Percentiles rank a stretch among this genome's conserved stretches.
Conservation (phyloP, 2,329 filamentous ascomycete species). For the Lasiodiplodia hormozganensis region DNA sequence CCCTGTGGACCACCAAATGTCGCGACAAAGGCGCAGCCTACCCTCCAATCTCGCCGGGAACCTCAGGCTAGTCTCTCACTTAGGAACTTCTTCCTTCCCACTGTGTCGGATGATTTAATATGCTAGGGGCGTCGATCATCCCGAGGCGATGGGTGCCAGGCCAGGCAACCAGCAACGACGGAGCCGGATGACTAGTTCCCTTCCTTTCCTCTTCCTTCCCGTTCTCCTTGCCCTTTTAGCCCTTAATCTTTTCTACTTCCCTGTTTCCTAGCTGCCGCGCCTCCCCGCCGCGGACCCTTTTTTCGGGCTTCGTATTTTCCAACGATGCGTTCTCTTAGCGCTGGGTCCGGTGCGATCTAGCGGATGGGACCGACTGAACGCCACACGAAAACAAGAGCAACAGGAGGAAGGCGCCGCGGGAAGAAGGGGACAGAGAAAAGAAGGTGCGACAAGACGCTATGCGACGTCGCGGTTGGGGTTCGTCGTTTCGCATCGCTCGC, state of each 20-base stretch:
- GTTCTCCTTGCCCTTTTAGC: not conserved
- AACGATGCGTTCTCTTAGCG: not conserved
- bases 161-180: not conserved
- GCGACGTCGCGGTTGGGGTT: too few species aligned
- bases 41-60: constrained; percentile 3
- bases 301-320: not conserved
- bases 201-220: not conserved
- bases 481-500: not conserved
- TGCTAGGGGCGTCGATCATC: constrained; percentile 18
- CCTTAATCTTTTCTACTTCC: not conserved
- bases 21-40: not conserved
- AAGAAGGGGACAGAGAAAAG: not conserved
- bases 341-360: not conserved
- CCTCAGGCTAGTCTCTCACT: not conserved
- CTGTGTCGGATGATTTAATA: constrained; percentile 2
- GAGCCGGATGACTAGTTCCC: not conserved
- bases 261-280: not conserved
- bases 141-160: constrained; percentile 3
- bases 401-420: not conserved
- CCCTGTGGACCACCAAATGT: not conserved
- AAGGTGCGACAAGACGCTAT: not conserved
- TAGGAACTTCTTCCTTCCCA: not conserved
- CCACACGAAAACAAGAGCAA: not conserved
- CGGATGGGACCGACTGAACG: not conserved
- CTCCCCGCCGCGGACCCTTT: not conserved